These are phyloP conservation scores for Adansonia rubrostipa DNA, from an alignment of 441 rosid species.

Conservation along the genomic window DNA sequence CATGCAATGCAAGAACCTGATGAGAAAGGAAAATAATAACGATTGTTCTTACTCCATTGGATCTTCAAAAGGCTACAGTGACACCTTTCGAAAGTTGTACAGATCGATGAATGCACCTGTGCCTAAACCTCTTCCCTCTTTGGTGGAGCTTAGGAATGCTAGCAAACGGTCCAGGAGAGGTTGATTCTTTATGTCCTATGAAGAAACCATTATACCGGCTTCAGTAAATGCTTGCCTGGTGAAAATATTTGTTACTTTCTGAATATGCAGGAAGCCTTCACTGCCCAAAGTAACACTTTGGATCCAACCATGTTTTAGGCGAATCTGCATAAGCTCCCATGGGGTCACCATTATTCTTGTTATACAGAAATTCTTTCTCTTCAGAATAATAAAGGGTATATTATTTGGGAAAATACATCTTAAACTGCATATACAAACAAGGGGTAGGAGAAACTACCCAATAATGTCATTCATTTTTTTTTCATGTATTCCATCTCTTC, in stretches of 20 bases:
- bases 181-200: constrained; percentile 11
- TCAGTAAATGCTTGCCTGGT: constrained; percentile 9
- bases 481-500: background rate
- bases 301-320: background rate
- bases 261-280: background rate
- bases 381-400: constrained; percentile 13
- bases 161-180: constrained; percentile 51
- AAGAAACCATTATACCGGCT: background rate
- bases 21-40: constrained; percentile 21
- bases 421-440: background rate
- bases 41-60: constrained; percentile 24
- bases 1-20: constrained; percentile 19
- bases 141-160: constrained; percentile 60
- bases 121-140: constrained; percentile 79
- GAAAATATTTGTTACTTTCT: constrained; percentile 9
- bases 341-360: background rate
- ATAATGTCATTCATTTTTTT: background rate
- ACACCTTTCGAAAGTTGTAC: constrained; percentile 56
- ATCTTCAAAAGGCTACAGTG: constrained; percentile 50
- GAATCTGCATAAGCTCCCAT: background rate
- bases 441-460: constrained; percentile 1
- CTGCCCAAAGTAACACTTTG: background rate
- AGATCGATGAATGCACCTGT: constrained; percentile 76
- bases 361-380: background rate
- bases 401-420: background rate